Conservation (phyloP, 148 eudicot species). For the Selenicereus undatus region DNA sequence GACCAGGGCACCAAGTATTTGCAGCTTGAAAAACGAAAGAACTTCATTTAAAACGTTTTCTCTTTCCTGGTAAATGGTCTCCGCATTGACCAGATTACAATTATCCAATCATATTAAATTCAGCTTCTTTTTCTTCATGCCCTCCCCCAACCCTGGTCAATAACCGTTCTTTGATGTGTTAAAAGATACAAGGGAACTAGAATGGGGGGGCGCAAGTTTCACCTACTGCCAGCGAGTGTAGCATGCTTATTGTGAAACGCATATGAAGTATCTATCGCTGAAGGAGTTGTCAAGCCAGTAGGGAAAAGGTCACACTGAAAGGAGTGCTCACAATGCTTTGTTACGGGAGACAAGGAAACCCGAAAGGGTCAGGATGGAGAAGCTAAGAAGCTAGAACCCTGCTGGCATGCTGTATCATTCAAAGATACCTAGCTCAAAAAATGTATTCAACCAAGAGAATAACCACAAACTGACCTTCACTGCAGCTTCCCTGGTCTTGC, state of each 20-base stretch:
- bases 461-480: conserved; percentile 52
- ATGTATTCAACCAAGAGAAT: not conserved
- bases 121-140: no score
- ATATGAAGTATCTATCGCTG: not conserved
- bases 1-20: not conserved
- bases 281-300: not conserved
- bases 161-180: no score
- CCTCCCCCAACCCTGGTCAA: no score
- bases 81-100: not conserved
- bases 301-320: not conserved
- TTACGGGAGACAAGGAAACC: not conserved
- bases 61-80: not conserved
- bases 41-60: not conserved
- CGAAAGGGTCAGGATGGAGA: not conserved
- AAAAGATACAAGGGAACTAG: not conserved
- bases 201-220: not conserved
- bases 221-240: not conserved
- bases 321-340: not conserved
- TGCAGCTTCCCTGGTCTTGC: conserved; percentile 89
- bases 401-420: not conserved
- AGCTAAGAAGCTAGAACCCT: not conserved
- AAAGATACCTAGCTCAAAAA: not conserved
- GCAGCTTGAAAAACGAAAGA: not conserved
- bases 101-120: not conserved
- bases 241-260: not conserved